Evolutionary conservation across 1,284 basidiomycete genomes (phyloP), one percentile per base, ranked within the genome.

Genomic region (Cryptococcus neoformans): DNA sequence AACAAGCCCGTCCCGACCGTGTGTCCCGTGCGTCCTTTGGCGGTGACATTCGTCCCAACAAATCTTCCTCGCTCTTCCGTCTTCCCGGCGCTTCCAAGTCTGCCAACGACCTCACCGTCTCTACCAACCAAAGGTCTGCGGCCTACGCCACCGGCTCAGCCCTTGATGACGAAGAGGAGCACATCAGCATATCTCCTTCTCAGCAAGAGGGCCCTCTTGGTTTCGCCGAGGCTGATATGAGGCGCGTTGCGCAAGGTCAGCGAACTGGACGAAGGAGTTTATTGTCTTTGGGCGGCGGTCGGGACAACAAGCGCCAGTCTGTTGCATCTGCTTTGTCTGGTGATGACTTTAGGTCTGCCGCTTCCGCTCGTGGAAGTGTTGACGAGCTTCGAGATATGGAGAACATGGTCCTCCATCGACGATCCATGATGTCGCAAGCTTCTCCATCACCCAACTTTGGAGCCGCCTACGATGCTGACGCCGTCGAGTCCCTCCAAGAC

Each of bases 11-110:
- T 49, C 82, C 75, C 14, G 80, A 81, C 21, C 80, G 83, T 28
- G 70, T 80, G 36, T 85, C 84, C 2, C 79, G 85, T n/a, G 80
- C 90, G 8, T 89, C 87, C 0, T 89, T 90, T 65, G 88, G 87
- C 4, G 80, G 83, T n/a, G 85, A 86, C 56, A 63, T 75, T 42
- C 73, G 78, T 44, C 69, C 74, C 6, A 63, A 62, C 49, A 38
- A 57, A 46, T 40, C 57, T n/a, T 52, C 54, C 35, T 51, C 55
- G 47, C 45, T 62, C 54, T 62, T 66, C 54, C 54, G 62, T 38
- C 60, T 70, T 50, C 85, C 85, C 3, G 86, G 83, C 10, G 74
- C 58, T 47, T 64, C 65, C 38, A 56, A 56, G 49, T 71, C 68
- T 12, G 61, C 68, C 34, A 49, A 61, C 21, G 65, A 66, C 4